phyloP scores from a whole-genome alignment of 495 filamentous ascomycete genomes.

The Haplographium delicatum region DNA sequence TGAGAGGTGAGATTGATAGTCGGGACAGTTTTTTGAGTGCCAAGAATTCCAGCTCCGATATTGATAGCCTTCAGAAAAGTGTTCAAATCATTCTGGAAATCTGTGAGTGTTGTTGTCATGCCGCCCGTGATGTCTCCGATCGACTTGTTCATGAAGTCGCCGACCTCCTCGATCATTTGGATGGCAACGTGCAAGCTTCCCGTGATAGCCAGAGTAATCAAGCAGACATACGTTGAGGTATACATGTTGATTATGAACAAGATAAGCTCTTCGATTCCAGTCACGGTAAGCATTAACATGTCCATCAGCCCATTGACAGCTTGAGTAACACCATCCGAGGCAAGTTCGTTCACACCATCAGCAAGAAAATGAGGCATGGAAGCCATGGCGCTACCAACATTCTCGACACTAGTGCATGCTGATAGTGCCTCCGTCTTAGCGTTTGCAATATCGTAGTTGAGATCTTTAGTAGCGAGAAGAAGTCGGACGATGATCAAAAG shows the following conservation, averaged over 20 bases:
- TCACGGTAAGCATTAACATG: slow-evolving; percentile 71
- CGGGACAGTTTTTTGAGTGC: slow-evolving; percentile 36
- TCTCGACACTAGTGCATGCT: slow-evolving; percentile 88
- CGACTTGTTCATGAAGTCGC: slow-evolving; percentile 66
- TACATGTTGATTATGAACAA: slow-evolving; percentile 87
- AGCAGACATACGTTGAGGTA: slow-evolving; percentile 80
- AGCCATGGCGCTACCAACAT: slow-evolving; percentile 89
- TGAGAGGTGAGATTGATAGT: slow-evolving; percentile 52
- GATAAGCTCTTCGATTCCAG: slow-evolving; percentile 78
- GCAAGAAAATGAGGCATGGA: slow-evolving; percentile 96
- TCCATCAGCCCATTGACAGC: slow-evolving; percentile 70
- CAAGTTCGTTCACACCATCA: slow-evolving; percentile 78
- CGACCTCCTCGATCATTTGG: slow-evolving; percentile 62
- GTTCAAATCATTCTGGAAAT: slow-evolving; percentile 59
- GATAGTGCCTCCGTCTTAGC: slow-evolving; percentile 78
- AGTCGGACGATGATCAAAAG: slow-evolving; percentile 77
- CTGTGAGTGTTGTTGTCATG: slow-evolving; percentile 47
- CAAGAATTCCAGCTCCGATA: slow-evolving; percentile 29
- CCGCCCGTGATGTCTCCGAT: slow-evolving; percentile 59
- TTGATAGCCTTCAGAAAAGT: slow-evolving; percentile 40
- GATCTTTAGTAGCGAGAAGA: slow-evolving; percentile 62
- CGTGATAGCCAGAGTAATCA: slow-evolving; percentile 73
- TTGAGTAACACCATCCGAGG: slow-evolving; percentile 69
- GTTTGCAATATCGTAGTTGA: slow-evolving; percentile 65
- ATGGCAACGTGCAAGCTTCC: slow-evolving; percentile 69